Evolutionary conservation across 371 early-diverging fungal genomes (phyloP).

Genomic region (Syncephalastrum monosporum): DNA sequence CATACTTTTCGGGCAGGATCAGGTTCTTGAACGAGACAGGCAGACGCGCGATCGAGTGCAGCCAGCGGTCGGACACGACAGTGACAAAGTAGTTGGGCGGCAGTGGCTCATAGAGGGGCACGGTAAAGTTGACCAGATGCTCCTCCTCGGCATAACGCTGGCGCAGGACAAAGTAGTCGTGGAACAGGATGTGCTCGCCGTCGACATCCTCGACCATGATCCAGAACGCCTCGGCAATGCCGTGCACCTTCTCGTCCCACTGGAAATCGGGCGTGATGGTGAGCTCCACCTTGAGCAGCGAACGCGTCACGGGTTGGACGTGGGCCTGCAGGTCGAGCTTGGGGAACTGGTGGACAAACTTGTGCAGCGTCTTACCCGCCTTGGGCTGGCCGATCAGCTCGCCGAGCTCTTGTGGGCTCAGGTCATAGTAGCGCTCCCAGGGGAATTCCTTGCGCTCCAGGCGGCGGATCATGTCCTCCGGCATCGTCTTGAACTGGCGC

Average conservation of each 20-base stretch:
- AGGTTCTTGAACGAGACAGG: slow-evolving; percentile 93
- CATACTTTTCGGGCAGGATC: slow-evolving; percentile 89
- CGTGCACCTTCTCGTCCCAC: slow-evolving; percentile 89
- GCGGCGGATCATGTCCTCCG: slow-evolving; percentile 80
- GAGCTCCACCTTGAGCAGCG: slow-evolving; percentile 85
- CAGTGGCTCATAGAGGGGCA: slow-evolving; percentile 90
- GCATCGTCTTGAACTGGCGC: slow-evolving; percentile 85
- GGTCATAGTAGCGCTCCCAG: slow-evolving; percentile 92
- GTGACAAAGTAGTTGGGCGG: slow-evolving; percentile 96
- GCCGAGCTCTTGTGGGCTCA: slow-evolving; percentile 89
- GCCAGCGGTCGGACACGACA: slow-evolving; percentile 93
- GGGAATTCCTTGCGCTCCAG: slow-evolving; percentile 94
- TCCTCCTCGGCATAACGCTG: slow-evolving; percentile 69
- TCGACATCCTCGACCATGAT: slow-evolving; percentile 93
- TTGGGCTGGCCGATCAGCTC: slow-evolving; percentile 88
- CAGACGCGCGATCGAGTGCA: slow-evolving; percentile 85
- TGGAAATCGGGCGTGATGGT: slow-evolving; percentile 91
- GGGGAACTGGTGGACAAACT: slow-evolving; percentile 91
- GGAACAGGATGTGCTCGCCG: slow-evolving; percentile 84
- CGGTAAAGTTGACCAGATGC: slow-evolving; percentile 82
- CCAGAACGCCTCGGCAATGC: slow-evolving; percentile 90
- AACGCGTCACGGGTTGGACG: slow-evolving; percentile 92
- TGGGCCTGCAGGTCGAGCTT: slow-evolving; percentile 84
- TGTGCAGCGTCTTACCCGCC: slow-evolving; percentile 85
- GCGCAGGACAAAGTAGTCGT: slow-evolving; percentile 87